phyloP scores from a whole-genome alignment of 495 filamentous ascomycete genomes.

The Podospora comata region DNA sequence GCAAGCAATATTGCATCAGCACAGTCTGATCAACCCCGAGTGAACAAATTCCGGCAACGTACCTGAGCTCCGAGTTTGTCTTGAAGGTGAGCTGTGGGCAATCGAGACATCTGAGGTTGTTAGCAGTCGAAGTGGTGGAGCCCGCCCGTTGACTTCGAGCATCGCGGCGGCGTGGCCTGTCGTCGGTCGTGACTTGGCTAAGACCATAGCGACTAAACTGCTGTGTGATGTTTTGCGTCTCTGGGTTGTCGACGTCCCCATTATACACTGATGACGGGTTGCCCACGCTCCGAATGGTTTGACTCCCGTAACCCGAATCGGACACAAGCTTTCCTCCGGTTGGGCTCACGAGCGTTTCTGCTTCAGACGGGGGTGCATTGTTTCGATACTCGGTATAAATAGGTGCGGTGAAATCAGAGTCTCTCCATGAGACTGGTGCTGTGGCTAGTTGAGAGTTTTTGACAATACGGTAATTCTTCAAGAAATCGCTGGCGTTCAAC shows the following conservation, averaged over 20 bases:
- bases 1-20: neutral
- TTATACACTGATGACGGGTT: conserved; percentile 45
- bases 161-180: conserved; percentile 9
- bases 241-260: conserved; percentile 37
- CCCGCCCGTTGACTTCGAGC: conserved; percentile 7
- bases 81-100: conserved; percentile 38
- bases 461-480: neutral
- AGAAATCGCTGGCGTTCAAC: neutral
- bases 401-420: neutral
- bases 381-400: conserved; percentile 22
- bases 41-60: conserved; percentile 1
- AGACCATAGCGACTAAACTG: conserved; percentile 24
- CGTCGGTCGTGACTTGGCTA: conserved; percentile 8
- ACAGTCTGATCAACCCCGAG: neutral
- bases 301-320: conserved; percentile 65
- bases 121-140: conserved; percentile 21
- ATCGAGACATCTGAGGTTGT: conserved; percentile 27
- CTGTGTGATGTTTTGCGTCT: conserved; percentile 40
- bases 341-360: conserved; percentile 49
- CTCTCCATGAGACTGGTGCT: neutral
- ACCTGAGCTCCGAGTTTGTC: conserved; percentile 53
- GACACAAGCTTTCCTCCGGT: conserved; percentile 41
- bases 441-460: neutral
- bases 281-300: conserved; percentile 37
- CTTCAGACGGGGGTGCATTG: conserved; percentile 48